Evolutionary conservation across 768 basidiomycete species (phyloP).

Genomic region (Steccherinum ochraceum): DNA sequence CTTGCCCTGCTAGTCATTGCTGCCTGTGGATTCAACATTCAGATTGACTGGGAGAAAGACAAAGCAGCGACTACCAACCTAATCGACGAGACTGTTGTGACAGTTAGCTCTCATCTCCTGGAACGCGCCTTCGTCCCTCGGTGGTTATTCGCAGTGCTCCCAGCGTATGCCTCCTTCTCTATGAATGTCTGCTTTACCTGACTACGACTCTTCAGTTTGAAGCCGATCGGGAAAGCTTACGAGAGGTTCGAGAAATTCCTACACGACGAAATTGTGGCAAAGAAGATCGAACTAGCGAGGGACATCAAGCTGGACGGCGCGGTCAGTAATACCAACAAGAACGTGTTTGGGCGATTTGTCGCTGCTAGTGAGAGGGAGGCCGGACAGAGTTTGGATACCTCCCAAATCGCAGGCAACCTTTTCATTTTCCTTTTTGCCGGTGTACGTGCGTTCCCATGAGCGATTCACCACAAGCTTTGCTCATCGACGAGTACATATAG

Average conservation of each 20-base stretch:
- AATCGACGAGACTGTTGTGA: slow-evolving; percentile 5
- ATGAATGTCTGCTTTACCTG: background rate
- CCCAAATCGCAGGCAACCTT: slow-evolving; percentile 14
- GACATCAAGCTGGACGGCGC: background rate
- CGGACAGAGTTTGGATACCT: slow-evolving; percentile 8
- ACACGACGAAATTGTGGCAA: slow-evolving; percentile 10
- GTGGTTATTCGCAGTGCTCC: background rate
- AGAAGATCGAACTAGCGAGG: slow-evolving; percentile 2
- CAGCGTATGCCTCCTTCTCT: background rate
- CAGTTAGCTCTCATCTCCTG: slow-evolving; percentile 3
- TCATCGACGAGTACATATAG: no score
- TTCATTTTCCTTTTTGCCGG: slow-evolving; percentile 23
- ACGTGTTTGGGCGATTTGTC: slow-evolving; percentile 14
- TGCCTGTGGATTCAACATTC: slow-evolving; percentile 7
- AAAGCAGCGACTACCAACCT: background rate
- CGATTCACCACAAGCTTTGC: no score
- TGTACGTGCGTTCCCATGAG: slow-evolving; percentile 1
- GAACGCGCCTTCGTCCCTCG: background rate
- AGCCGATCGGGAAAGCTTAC: slow-evolving; percentile 3
- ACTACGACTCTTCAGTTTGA: background rate
- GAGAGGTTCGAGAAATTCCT: slow-evolving; percentile 12
- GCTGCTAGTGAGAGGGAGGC: slow-evolving; percentile 9
- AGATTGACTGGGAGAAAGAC: slow-evolving; percentile 6
- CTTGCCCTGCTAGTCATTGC: slow-evolving; percentile 9
- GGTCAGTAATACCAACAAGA: background rate